These are phyloP conservation scores for Salvia hispanica DNA, from an alignment of 257 asterid species.

Conservation along the genomic window DNA sequence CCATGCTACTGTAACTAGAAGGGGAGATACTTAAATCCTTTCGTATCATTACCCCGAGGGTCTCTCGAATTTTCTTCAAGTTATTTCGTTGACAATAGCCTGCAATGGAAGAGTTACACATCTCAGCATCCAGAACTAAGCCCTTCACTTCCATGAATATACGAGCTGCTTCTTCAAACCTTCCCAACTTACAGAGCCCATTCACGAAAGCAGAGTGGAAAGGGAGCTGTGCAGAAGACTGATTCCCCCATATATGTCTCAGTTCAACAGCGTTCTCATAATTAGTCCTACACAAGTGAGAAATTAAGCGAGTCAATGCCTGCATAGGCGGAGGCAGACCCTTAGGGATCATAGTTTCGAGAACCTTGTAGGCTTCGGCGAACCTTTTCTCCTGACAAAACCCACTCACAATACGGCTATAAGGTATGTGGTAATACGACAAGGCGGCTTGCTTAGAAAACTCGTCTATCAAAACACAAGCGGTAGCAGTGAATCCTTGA, in stretches of 20 bases:
- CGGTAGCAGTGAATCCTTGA: constrained; percentile 48
- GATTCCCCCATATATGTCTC: constrained; percentile 47
- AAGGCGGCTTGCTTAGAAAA: constrained; percentile 34
- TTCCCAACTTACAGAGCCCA: constrained; percentile 51
- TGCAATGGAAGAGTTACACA: constrained; percentile 45
- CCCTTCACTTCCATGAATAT: constrained; percentile 50
- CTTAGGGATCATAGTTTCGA: constrained; percentile 52
- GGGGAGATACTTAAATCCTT: constrained; percentile 48
- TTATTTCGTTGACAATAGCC: constrained; percentile 50
- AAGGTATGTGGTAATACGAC: constrained; percentile 40
- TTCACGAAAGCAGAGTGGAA: constrained; percentile 47
- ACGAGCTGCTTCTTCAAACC: constrained; percentile 48
- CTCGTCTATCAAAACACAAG: constrained; percentile 51
- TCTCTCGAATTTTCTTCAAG: constrained; percentile 45
- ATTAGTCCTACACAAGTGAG: constrained; percentile 51
- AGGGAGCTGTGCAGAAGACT: constrained; percentile 39
- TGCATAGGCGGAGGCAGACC: constrained; percentile 49
- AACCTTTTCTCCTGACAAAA: constrained; percentile 61
- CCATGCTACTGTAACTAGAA: constrained; percentile 59
- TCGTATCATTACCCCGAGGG: constrained; percentile 54
- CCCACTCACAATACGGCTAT: constrained; percentile 48
- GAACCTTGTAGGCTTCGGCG: constrained; percentile 46
- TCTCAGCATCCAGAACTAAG: constrained; percentile 36
- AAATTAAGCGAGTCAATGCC: constrained; percentile 47
- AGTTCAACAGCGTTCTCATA: constrained; percentile 52